Percentiles rank a stretch among this genome's conserved stretches.
These are phyloP conservation scores for Zygosaccharomyces siamensis DNA, from an alignment of 805 yeast genomes.

Conservation along the genomic window DNA sequence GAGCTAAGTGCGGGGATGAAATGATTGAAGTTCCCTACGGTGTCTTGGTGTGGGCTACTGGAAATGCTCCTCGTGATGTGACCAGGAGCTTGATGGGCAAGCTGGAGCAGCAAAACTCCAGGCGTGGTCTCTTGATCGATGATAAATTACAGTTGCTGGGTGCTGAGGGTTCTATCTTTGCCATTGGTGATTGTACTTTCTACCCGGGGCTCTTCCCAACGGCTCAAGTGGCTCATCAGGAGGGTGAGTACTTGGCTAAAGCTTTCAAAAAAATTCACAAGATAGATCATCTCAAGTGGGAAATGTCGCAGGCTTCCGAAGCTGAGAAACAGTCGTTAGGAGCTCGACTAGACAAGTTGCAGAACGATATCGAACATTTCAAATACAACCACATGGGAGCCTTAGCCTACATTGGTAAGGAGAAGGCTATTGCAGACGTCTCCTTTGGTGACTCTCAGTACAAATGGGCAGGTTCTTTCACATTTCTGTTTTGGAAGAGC, in stretches of 20 bases:
- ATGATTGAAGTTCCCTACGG: constrained; percentile 88
- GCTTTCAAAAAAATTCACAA: constrained; percentile 62
- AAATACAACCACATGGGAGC: constrained; percentile 87
- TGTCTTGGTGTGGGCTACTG: constrained; percentile 94
- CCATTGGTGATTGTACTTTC: constrained; percentile 92
- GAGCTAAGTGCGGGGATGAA: constrained; percentile 61
- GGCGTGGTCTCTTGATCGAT: constrained; percentile 86
- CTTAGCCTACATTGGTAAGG: constrained; percentile 89
- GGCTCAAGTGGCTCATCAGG: constrained; percentile 96
- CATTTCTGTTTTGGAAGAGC: constrained; percentile 91
- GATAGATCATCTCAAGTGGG: constrained; percentile 53
- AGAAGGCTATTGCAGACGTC: constrained; percentile 90
- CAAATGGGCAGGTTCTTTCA: constrained; percentile 77
- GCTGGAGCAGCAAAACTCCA: constrained; percentile 72
- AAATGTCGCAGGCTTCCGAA: constrained; percentile 35
- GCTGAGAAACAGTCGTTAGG: constrained; percentile 39
- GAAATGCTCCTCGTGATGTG: constrained; percentile 83
- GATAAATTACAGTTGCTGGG: constrained; percentile 82
- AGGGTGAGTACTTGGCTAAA: constrained; percentile 75
- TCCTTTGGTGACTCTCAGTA: constrained; percentile 70
- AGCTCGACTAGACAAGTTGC: constrained; percentile 42
- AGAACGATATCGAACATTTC: constrained; percentile 53
- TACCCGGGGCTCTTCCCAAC: constrained; percentile 87
- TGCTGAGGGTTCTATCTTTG: constrained; percentile 65
- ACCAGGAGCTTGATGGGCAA: constrained; percentile 59